These are phyloP conservation scores for Botrytis hyacinthi DNA, from an alignment of 2,329 filamentous ascomycete species.

Conservation along the genomic window DNA sequence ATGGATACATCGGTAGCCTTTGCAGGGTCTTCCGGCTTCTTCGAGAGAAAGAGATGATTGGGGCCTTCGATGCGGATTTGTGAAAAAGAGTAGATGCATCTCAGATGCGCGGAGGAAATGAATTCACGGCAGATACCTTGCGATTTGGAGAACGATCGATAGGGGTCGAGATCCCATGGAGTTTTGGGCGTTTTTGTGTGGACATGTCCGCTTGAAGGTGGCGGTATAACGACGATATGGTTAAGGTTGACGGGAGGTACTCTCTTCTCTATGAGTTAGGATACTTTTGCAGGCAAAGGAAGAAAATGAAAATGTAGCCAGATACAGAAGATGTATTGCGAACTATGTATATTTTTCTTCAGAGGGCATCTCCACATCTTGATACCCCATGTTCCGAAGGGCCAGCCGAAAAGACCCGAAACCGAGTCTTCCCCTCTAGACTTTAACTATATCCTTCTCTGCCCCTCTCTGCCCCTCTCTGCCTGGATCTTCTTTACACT, in stretches of 20 bases:
- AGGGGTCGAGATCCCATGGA: slow-evolving; percentile 5
- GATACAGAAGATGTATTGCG: neutral
- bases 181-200: slow-evolving; percentile 16
- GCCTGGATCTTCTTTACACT: neutral
- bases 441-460: neutral
- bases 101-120: neutral
- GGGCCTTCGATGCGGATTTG: neutral
- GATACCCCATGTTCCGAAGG: neutral
- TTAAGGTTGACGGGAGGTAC: neutral
- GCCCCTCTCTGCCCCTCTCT: neutral
- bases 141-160: neutral
- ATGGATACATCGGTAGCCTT: slow-evolving; percentile 97
- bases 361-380: slow-evolving; percentile 12
- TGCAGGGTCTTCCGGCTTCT: slow-evolving; percentile 83
- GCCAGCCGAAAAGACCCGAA: slow-evolving; percentile 5
- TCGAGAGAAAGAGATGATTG: slow-evolving; percentile 76
- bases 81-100: neutral
- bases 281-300: neutral
- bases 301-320: neutral
- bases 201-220: neutral
- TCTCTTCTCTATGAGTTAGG: slow-evolving; percentile 1
- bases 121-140: slow-evolving; percentile 2
- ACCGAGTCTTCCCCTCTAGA: neutral
- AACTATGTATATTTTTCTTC: slow-evolving; percentile 6
- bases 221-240: neutral